Base-by-base conservation (phyloP, 345 rosid species). In the thale cress (Arabidopsis thaliana) region DNA sequence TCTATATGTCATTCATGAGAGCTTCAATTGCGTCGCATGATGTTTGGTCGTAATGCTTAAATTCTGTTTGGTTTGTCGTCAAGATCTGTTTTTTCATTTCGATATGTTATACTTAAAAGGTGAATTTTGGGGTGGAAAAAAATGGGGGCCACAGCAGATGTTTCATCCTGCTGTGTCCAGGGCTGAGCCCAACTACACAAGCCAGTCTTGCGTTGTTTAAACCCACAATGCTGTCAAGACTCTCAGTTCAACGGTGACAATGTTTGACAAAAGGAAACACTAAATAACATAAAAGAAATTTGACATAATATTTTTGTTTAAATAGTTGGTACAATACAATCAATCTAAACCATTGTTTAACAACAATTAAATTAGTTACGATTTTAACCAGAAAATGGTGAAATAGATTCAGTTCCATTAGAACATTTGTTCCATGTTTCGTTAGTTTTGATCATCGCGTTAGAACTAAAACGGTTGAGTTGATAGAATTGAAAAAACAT, bases 371-470 rank as follows among this genome's bases (percentile, higher is more conserved):
- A 59, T 10, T 36, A 8, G 12, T 45, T 45, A 11, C 14, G 0
- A 34, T n/a, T 10, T 59, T 25, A 59, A 59, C 38, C 41, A 32
- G 49, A 71, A 49, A 60, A n/a, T 49, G 75, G 67, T 60, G 75
- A 16, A 36, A 28, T 8, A 38, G 23, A 8, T 23, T 10, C 24
- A 14, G 7, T 40, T 64, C 20, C 44, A 13, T 0, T 32, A 28
- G 34, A 50, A 40, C 76, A 72, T 30, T 12, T 30, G 25, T 62
- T 52, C 76, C 69, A 72, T 4, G 62, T 30, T 20, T 20, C 25
- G 2, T 62, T 52, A 52, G 25, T 33, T 62, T 30, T 62, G 52
- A 5, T 4, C 23, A 48, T 13, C 0, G 34, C 36, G 5, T 20
- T 5, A 4, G 36, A 22, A 6, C 55, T 72, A 20, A 51, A 52